Conservation (phyloP, 371 early-diverging fungal species). For the Lichtheimia corymbifera region DNA sequence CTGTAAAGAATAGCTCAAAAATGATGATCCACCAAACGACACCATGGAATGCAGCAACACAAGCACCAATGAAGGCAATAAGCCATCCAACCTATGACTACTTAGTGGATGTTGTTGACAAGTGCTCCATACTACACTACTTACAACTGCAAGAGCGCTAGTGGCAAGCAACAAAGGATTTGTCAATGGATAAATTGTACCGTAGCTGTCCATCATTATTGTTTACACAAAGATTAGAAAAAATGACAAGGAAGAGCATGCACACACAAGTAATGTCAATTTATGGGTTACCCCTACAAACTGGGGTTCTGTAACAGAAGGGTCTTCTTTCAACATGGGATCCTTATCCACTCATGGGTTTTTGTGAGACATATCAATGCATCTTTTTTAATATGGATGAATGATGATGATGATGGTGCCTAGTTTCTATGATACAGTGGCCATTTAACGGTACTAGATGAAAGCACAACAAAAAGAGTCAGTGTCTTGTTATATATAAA, state of each 20-base stretch:
- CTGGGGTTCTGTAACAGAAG: neutral
- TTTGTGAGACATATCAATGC: neutral
- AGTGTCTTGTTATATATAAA: neutral
- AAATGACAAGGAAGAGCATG: conserved; percentile 8
- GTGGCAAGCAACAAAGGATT: conserved; percentile 25
- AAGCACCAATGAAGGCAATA: conserved; percentile 64
- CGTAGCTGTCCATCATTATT: conserved; percentile 20
- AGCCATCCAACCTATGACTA: conserved; percentile 61
- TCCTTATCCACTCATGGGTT: neutral
- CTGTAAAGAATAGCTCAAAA: conserved; percentile 54
- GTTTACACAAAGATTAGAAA: neutral
- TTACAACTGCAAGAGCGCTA: conserved; percentile 22
- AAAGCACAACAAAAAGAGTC: neutral
- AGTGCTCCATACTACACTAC: neutral
- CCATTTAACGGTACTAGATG: conserved; percentile 25
- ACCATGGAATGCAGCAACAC: conserved; percentile 43
- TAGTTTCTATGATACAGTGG: too few relatives aligned
- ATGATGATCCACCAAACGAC: conserved; percentile 65
- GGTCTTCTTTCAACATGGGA: conserved; percentile 6
- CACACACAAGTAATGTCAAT: neutral
- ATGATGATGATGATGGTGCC: neutral
- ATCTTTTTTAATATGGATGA: conserved; percentile 5
- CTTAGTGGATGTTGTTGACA: neutral
- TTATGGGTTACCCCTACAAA: neutral
- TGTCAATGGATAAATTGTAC: conserved; percentile 18